Evolutionary conservation across 2,329 filamentous ascomycete species (phyloP), one percentile per base, ranked within the genome.

Genomic region (Epichloe scottii): DNA sequence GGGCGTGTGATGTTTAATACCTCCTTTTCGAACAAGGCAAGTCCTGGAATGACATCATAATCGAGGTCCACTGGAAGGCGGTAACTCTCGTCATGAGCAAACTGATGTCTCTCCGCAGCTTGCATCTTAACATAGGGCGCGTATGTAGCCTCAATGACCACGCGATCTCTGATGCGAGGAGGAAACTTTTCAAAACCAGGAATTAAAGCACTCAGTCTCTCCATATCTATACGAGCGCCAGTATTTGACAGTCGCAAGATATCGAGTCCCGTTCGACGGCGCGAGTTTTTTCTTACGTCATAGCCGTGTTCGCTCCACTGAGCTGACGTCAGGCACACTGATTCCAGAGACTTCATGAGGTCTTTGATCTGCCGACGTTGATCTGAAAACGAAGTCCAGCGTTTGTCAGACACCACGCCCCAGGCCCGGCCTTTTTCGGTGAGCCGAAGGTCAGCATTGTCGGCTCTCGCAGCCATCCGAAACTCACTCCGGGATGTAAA

Each of bases 401-500:
- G 84, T 54, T 68, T 68, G 60, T 94, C 84, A n/a, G 81, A 74
- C 2, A 98, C 82, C 17, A 93, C 78, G 47, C 91, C 90, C 59
- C 84, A 87, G 14, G 75, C 71, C 51, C 84, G 82, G 10, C 89
- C 93, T 64, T 84, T 84, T 33, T 78, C 74, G 0, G 93, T 97
- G 33, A 98, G 79, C 2, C 93, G 83, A 5, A 85, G 67, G 67
- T 98, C 93, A 37, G 93, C 93, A 63, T 98, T 98, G 71, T 98
- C 93, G 44, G 93, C 85, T 55, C 93, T 85, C 2, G 89, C 82
- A 42, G 85, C 88, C 78, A 98, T 90, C 55, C 93, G 87, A 68
- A 94, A 98, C 70, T 98, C 93, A 69, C 87, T 95, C 56, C 93
- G 82, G 5, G 87, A 87, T 2, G 93, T 98, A 71, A 98, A 98